phyloP scores from a whole-genome alignment of 2,329 filamentous ascomycete species.

The Aspergillus costaricaensis region DNA sequence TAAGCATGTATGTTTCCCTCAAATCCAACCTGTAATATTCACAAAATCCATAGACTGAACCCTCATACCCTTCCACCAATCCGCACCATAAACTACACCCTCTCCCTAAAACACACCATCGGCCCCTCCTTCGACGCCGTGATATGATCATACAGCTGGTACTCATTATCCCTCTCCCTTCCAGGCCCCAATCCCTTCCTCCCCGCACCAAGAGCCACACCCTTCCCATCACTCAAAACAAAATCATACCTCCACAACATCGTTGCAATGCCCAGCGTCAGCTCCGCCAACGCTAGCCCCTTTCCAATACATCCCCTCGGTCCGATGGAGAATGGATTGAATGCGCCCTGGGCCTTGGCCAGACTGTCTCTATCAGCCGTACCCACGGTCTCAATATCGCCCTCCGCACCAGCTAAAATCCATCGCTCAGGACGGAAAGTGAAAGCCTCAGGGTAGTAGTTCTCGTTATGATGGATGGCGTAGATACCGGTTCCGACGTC shows the following conservation, averaged over 20 bases:
- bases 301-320: slow-evolving; percentile 29
- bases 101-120: not conserved
- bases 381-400: not conserved
- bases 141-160: slow-evolving; percentile 12
- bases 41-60: not conserved
- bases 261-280: slow-evolving; percentile 25
- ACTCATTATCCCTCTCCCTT: slow-evolving; percentile 1
- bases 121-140: slow-evolving; percentile 11
- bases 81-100: not conserved
- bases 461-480: slow-evolving; percentile 35
- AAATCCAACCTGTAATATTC: too few species aligned
- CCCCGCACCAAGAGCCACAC: not conserved
- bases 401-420: slow-evolving; percentile 21
- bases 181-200: not conserved
- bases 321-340: slow-evolving; percentile 30
- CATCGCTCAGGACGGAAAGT: slow-evolving; percentile 40
- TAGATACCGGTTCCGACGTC: slow-evolving; percentile 37
- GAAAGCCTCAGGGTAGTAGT: slow-evolving; percentile 35
- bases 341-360: slow-evolving; percentile 7
- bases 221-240: not conserved
- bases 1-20: too few species aligned
- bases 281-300: slow-evolving; percentile 27
- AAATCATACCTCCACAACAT: slow-evolving; percentile 13
- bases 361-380: not conserved
- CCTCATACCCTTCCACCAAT: too few species aligned